phyloP scores from a whole-genome alignment of 805 yeast genomes.

The Candida peoriensis region DNA sequence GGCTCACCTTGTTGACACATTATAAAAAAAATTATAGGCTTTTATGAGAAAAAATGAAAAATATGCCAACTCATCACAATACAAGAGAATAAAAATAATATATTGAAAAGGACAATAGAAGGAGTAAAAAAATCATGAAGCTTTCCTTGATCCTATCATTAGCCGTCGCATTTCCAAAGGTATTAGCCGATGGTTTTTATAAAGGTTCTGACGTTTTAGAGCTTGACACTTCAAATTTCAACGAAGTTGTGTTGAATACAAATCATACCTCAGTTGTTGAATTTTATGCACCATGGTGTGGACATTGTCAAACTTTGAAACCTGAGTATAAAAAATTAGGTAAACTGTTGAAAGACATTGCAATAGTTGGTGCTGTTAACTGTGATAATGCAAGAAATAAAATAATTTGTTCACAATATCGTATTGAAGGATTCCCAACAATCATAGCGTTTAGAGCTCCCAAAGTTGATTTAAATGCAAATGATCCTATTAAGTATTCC shows the following conservation, averaged over 20 bases:
- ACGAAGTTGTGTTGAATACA: slow-evolving; percentile 57
- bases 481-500: slow-evolving; percentile 17
- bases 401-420: slow-evolving; percentile 59
- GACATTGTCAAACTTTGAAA: slow-evolving; percentile 75
- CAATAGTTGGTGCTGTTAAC: slow-evolving; percentile 75
- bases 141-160: background rate
- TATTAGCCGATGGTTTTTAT: background rate
- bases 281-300: slow-evolving; percentile 98
- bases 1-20: too few species aligned
- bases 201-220: slow-evolving; percentile 42
- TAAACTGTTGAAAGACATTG: slow-evolving; percentile 46
- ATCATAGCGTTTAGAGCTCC: slow-evolving; percentile 80
- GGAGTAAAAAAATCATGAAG: background rate
- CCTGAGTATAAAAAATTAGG: slow-evolving; percentile 64
- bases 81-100: too few species aligned
- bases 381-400: slow-evolving; percentile 73
- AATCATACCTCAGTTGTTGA: slow-evolving; percentile 81
- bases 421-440: slow-evolving; percentile 80
- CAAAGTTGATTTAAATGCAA: slow-evolving; percentile 35
- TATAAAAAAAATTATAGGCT: too few species aligned
- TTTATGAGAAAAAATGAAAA: background rate
- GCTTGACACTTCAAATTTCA: slow-evolving; percentile 52
- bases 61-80: background rate
- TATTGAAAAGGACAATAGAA: background rate
- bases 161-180: slow-evolving; percentile 17